Evolutionary conservation across 805 yeast species (phyloP).

Genomic region (Kazachstania psychrophila): DNA sequence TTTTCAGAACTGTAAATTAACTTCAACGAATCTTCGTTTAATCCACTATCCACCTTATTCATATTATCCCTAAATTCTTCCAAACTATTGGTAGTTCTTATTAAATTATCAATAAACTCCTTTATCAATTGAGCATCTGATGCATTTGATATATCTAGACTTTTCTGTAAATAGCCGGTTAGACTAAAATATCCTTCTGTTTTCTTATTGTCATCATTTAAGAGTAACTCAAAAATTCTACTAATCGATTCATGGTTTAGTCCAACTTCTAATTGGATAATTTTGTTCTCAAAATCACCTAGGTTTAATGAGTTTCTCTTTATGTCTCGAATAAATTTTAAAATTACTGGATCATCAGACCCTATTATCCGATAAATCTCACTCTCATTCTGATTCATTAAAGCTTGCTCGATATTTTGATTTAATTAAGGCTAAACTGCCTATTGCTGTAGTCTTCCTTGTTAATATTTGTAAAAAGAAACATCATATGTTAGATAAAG

Average conservation of each 20-base stretch:
- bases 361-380: constrained; percentile 25
- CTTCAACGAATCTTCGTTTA: constrained; percentile 6
- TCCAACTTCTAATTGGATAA: constrained; percentile 39
- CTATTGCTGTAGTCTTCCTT: background rate
- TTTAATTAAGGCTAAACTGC: background rate
- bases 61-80: constrained; percentile 9
- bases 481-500: no score
- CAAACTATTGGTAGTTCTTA: constrained; percentile 8
- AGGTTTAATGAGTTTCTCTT: constrained; percentile 27
- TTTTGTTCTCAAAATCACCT: constrained; percentile 30
- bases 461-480: no score
- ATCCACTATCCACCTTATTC: constrained; percentile 20
- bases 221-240: constrained; percentile 9
- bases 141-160: constrained; percentile 7
- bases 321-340: constrained; percentile 39
- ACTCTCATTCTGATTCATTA: constrained; percentile 5
- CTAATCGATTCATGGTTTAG: constrained; percentile 13
- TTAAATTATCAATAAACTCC: constrained; percentile 17
- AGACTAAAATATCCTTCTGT: background rate
- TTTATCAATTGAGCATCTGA: constrained; percentile 16
- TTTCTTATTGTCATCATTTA: background rate
- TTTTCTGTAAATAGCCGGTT: constrained; percentile 7
- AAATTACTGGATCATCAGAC: constrained; percentile 35
- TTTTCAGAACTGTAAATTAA: constrained; percentile 7
- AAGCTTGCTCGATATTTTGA: background rate